Evolutionary conservation across 306 rosid species (phyloP).

Genomic region (Sophora flavescens): DNA sequence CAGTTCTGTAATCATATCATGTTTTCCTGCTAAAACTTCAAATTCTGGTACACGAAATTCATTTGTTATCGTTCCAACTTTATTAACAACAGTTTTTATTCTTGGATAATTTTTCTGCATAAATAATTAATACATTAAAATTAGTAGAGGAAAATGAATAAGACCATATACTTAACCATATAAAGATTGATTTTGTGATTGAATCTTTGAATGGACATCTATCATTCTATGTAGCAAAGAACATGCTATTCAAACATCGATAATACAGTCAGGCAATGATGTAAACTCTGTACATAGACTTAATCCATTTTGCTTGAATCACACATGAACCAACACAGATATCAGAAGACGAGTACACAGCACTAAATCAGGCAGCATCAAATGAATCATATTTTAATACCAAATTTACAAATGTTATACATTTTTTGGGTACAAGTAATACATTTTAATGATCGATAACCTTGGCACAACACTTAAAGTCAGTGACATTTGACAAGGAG

Average conservation of each 20-base stretch:
- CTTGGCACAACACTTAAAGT: too few relatives aligned
- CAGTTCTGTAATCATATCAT: conserved; percentile 86
- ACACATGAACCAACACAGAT: background rate
- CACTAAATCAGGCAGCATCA: conserved; percentile 10
- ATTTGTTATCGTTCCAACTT: conserved; percentile 88
- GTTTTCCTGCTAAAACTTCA: conserved; percentile 85
- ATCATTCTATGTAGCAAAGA: background rate
- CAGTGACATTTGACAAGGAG: too few relatives aligned
- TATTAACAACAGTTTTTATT: conserved; percentile 89
- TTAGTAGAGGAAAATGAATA: conserved; percentile 28
- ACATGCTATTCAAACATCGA: conserved; percentile 27
- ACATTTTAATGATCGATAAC: too few relatives aligned
- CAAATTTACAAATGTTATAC: background rate
- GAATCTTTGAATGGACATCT: conserved; percentile 32
- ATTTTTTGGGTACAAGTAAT: too few relatives aligned
- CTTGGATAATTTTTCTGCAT: conserved; percentile 93
- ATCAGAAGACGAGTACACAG: conserved; percentile 28
- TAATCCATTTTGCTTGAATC: conserved; percentile 25
- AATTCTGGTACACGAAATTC: conserved; percentile 93
- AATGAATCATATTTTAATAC: conserved; percentile 28
- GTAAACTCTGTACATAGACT: background rate
- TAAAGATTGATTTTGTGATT: conserved; percentile 27
- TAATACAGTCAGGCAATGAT: conserved; percentile 6
- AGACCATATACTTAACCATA: background rate
- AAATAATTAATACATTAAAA: conserved; percentile 25